These are phyloP conservation scores for Xanthoparmelia taractica DNA, from an alignment of 495 filamentous ascomycete genomes.

Conservation along the genomic window DNA sequence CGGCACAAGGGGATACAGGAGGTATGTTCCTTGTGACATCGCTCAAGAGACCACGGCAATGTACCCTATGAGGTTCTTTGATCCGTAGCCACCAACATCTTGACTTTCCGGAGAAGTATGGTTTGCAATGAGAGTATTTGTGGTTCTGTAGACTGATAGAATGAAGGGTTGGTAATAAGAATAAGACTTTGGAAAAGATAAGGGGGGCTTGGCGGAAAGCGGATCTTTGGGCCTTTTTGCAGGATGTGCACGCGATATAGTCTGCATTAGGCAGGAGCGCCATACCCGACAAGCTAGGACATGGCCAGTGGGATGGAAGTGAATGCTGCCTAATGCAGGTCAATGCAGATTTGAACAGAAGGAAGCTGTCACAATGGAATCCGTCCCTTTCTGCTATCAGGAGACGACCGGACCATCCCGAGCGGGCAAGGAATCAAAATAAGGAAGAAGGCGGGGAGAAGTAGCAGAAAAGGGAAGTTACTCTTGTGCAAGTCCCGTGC, in stretches of 20 bases:
- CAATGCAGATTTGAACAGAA: not conserved
- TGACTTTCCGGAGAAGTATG: not conserved
- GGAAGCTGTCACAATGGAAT: not conserved
- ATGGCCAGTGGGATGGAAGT: too few species aligned
- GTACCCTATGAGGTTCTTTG: not conserved
- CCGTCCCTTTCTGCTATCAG: not conserved
- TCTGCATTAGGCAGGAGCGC: not conserved
- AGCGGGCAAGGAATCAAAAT: not conserved
- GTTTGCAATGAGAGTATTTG: not conserved
- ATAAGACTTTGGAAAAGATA: not conserved
- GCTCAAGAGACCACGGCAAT: not conserved
- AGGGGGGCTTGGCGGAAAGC: too few species aligned
- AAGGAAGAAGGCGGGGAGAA: not conserved
- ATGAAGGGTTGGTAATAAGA: too few species aligned
- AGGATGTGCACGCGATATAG: not conserved
- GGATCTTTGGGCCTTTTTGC: not conserved
- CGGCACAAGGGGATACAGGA: not conserved
- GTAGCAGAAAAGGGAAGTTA: not conserved
- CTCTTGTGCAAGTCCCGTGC: not conserved
- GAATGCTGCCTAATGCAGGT: not conserved
- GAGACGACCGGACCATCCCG: conserved; percentile 4
- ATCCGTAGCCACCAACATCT: not conserved
- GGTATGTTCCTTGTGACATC: not conserved
- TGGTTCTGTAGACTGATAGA: too few species aligned
- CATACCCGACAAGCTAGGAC: not conserved